Percentiles rank a stretch among this genome's conserved stretches.
Conservation (phyloP, 148 eudicot species). For the Rhododendron simsii region DNA sequence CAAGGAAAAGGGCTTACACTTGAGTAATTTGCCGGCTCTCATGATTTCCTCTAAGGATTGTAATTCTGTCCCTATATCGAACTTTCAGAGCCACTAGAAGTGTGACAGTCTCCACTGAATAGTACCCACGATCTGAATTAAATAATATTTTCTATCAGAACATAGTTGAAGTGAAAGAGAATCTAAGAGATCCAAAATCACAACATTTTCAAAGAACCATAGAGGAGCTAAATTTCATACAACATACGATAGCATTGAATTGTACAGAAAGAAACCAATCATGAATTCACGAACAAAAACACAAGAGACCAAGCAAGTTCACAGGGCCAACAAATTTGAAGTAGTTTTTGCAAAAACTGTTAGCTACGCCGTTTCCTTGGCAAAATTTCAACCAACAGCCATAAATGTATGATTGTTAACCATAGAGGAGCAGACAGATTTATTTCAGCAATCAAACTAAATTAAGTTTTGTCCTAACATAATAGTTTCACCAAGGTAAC, state of each 20-base stretch:
- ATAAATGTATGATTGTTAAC: background rate
- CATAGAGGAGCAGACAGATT: background rate
- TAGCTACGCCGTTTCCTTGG: too few species aligned
- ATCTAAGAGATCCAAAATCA: background rate
- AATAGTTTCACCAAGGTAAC: background rate
- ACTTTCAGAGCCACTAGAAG: conserved; percentile 94
- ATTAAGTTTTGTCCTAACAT: background rate
- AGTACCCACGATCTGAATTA: conserved; percentile 86
- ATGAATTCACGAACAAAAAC: background rate
- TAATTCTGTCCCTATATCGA: conserved; percentile 90
- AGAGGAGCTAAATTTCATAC: background rate
- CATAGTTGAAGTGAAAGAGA: background rate
- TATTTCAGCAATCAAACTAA: background rate
- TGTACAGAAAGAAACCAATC: background rate
- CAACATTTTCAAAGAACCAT: background rate
- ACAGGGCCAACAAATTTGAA: conserved; percentile 1
- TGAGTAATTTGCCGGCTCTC: conserved; percentile 97
- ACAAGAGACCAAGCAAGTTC: background rate
- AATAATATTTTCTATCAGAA: background rate
- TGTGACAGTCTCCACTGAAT: conserved; percentile 88
- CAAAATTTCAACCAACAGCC: background rate
- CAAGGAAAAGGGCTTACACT: conserved; percentile 51
- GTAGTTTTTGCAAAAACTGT: background rate
- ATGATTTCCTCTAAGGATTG: conserved; percentile 93
- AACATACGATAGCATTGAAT: background rate